Base-by-base conservation (phyloP, 2,329 filamentous ascomycete genomes). In the Penicillium vulpinum region DNA sequence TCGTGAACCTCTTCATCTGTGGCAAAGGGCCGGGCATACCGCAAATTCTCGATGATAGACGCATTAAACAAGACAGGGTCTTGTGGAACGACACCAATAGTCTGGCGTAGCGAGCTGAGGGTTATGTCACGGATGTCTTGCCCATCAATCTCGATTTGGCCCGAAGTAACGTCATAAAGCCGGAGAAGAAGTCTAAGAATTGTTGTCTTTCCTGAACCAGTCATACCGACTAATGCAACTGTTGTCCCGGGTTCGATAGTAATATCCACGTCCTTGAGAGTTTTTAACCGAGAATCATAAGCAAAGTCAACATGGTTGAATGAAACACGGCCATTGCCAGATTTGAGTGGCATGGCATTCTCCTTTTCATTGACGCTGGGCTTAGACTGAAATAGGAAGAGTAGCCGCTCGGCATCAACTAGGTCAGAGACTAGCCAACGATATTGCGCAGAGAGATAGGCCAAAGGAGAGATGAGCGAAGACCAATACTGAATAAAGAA, bases 401-500 rank as follows among this genome's bases (percentile, higher is more conserved):
- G 62, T 29, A 72, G 58, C 22, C 71, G 62, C 65, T 90, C 87
- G 0, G 86, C 85, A 63, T 88, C 84, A 31, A 89, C 83, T n/a
- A 90, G 73, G 40, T 83, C 80, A 16, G 74, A 74, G 5, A 78
- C 75, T 16, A 85, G 71, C 48, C 75, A 75, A 24, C 77, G 74
- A 54, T 81, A 80, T 33, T 78, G 78, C 57, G 75, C 77, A 0
- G 79, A 78, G 24, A 85, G 75, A n/a, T 75, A 76, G 16, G 75
- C 72, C 4, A 85, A 67, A 4, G 83, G 82, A 3, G 65, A 69
- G 54, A 76, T 58, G 1, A 82, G 58, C 69, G 78, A 68, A 67
- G 73, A 70, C 87, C 87, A 90, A 70, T 88, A 89, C 38, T 83
- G 80, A 15, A 86, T 76, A 16, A 89, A 72, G 7, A 85, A 85